These are phyloP conservation scores for Misopates orontium DNA, from an alignment of 257 asterid genomes.

Conservation along the genomic window DNA sequence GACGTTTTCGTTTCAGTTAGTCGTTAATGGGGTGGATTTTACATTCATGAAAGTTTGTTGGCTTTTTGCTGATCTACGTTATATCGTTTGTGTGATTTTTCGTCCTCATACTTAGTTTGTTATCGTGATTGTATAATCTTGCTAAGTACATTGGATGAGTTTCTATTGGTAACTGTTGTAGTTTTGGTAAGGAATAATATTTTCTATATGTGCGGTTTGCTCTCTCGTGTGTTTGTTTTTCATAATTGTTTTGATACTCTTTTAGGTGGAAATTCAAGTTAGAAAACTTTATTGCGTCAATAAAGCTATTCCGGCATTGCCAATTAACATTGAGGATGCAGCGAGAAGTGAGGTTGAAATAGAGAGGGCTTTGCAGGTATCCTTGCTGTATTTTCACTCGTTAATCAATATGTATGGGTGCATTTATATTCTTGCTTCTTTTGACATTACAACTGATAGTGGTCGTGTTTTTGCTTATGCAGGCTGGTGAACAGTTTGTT, in stretches of 20 bases:
- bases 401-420: not conserved
- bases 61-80: not conserved
- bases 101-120: not conserved
- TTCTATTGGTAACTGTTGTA: too few relatives aligned
- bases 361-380: constrained; percentile 66
- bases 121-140: not conserved
- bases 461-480: constrained; percentile 31
- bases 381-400: not conserved
- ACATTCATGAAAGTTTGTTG: not conserved
- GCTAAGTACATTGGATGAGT: not conserved
- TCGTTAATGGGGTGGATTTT: too few relatives aligned
- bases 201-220: not conserved
- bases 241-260: not conserved
- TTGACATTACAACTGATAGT: not conserved
- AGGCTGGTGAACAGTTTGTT: constrained; percentile 82
- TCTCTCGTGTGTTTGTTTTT: not conserved
- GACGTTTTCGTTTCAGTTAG: too few relatives aligned
- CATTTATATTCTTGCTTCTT: not conserved
- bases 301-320: constrained; percentile 60
- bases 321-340: constrained; percentile 78
- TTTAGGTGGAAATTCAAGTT: constrained; percentile 88
- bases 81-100: too few relatives aligned
- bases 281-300: constrained; percentile 60
- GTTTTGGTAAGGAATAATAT: not conserved
- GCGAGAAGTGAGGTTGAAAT: constrained; percentile 78